Percentiles rank a stretch among this genome's conserved stretches.
phyloP scores from a whole-genome alignment of 208 protist genomes.

The Jaenimonas drosophilae region DNA sequence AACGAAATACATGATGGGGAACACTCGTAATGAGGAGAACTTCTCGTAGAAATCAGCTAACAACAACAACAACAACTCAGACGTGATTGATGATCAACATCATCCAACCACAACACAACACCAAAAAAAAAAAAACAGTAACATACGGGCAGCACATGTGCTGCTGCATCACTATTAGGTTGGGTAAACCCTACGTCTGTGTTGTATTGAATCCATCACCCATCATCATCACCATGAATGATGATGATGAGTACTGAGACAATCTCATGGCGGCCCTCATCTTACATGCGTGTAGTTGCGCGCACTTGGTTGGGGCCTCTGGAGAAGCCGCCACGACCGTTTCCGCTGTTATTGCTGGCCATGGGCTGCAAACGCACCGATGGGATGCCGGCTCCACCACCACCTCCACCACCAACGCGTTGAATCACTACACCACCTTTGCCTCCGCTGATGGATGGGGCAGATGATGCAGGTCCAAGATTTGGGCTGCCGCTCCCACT shows the following conservation, averaged over 20 bases:
- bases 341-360: not conserved
- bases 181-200: not conserved
- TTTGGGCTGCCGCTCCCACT: too few relatives aligned
- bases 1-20: not conserved
- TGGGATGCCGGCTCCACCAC: not conserved
- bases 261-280: too few relatives aligned
- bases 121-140: not conserved
- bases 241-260: too few relatives aligned
- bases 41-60: not conserved
- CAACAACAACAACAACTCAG: not conserved
- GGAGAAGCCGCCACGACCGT: not conserved
- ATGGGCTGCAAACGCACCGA: slow-evolving; percentile 1
- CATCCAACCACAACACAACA: too few relatives aligned
- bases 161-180: not conserved
- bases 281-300: not conserved
- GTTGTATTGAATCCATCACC: not conserved
- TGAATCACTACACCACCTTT: too few relatives aligned
- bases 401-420: not conserved
- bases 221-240: too few relatives aligned
- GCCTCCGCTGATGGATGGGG: too few relatives aligned
- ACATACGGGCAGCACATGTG: not conserved
- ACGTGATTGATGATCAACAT: too few relatives aligned
- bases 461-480: too few relatives aligned
- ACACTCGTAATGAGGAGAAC: not conserved
- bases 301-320: not conserved